phyloP scores from a whole-genome alignment of 1,284 basidiomycete species.

The Microbotryomycetes sp. region DNA sequence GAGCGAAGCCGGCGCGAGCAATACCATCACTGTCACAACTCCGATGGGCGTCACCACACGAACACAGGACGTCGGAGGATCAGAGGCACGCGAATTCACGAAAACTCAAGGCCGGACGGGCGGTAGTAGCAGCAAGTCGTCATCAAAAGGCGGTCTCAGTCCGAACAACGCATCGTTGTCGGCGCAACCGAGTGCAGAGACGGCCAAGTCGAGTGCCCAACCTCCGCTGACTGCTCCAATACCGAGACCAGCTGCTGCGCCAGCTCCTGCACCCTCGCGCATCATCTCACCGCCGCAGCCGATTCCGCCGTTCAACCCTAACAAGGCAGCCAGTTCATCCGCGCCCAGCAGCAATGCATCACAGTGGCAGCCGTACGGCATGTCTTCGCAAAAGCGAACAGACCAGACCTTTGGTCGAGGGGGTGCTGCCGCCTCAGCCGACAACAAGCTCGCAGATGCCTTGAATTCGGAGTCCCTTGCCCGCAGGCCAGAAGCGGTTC shows the following conservation, averaged over 20 bases:
- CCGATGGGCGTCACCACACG: constrained; percentile 72
- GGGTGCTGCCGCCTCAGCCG: too few species aligned
- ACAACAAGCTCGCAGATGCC: too few species aligned
- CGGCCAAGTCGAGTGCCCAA: constrained; percentile 24
- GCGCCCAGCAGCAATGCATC: neutral
- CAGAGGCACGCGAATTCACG: constrained; percentile 22
- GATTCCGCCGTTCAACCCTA: constrained; percentile 36
- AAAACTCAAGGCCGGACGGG: neutral
- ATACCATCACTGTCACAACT: constrained; percentile 82
- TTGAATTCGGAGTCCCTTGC: too few species aligned
- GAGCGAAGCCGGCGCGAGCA: constrained; percentile 22
- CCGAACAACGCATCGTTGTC: too few species aligned
- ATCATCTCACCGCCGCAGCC: constrained; percentile 22
- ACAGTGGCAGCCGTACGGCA: neutral
- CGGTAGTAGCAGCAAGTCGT: too few species aligned
- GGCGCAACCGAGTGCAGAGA: too few species aligned
- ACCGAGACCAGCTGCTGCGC: constrained; percentile 7
- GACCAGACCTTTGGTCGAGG: too few species aligned
- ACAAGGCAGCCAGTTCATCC: constrained; percentile 18
- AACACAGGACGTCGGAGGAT: constrained; percentile 38
- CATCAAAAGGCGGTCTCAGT: too few species aligned
- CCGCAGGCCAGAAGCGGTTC: neutral
- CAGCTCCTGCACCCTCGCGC: constrained; percentile 32
- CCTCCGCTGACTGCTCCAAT: constrained; percentile 4
- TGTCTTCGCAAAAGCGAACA: too few species aligned